Evolutionary conservation across 768 basidiomycete genomes (phyloP), one percentile per base, ranked within the genome.

Genomic region (Calocera viscosa): DNA sequence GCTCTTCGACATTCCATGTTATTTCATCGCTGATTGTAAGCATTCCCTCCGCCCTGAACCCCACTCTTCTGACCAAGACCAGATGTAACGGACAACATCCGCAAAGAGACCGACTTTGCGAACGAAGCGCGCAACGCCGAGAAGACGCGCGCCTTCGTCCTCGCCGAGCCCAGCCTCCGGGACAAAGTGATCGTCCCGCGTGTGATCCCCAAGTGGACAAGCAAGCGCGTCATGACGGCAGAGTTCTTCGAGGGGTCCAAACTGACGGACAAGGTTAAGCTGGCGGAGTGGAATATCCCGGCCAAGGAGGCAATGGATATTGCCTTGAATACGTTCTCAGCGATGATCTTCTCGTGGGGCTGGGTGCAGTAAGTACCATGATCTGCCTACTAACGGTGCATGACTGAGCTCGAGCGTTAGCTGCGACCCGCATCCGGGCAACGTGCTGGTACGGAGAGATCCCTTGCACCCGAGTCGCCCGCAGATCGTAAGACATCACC

Each of bases 331-430:
- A 80, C 92, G 1, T 94, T 94, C 78, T 87, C 87, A 33, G 90
- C 89, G 1, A 91, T 85, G 79, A 94, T 94, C 76, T 97, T 96
- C 75, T 82, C 83, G 67, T 96, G 89, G 89, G 92, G 93, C 12
- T 93, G 86, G 82, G 87, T 93, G 2, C 87, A 91, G 64, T 65
- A 26, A 64, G 64, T 64, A 12, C 49, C 8, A 28, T 17, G 1
- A 14, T 2, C 16, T 30, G 2, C 2, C 49, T 1, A 14, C 28
- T 22, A 14, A 22, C 7, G 3, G 60, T 34, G 41, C 24, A 53
- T 60, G 24, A 14, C 24, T 24, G 19, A 22, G 19, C 24, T 19
- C 26, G 30, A 63, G 72, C 69, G 68, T 77, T 1, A 78, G 78
- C 75, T 91, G 91, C 72, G 83, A 84, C 70, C 83, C 84, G 8